These are phyloP conservation scores for Fimicolochytrium jonesii DNA, from an alignment of 192 early-diverging fungal species.

Conservation along the genomic window DNA sequence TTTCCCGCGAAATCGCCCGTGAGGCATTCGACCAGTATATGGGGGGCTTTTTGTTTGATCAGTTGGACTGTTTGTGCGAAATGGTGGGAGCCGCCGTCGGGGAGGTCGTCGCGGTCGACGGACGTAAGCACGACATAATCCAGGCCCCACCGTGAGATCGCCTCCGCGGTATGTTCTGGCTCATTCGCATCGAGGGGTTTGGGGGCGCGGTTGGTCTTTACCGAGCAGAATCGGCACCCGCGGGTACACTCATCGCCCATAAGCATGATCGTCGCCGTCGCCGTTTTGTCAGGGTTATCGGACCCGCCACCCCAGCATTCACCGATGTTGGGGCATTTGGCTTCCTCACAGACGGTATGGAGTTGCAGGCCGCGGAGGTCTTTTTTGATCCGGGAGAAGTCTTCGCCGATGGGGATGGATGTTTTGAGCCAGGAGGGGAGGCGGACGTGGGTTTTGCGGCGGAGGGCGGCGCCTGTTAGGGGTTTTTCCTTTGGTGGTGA, in stretches of 20 bases:
- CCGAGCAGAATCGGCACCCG: conserved; percentile 96
- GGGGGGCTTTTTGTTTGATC: conserved; percentile 84
- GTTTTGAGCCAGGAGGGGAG: conserved; percentile 96
- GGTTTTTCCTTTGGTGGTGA: no score
- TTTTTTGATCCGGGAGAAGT: conserved; percentile 79
- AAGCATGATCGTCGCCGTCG: conserved; percentile 97
- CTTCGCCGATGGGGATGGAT: conserved; percentile 75
- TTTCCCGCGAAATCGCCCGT: conserved; percentile 90
- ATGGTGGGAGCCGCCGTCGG: conserved; percentile 87
- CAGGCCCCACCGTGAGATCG: conserved; percentile 90
- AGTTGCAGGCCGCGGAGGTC: conserved; percentile 92
- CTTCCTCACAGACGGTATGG: conserved; percentile 95
- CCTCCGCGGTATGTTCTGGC: conserved; percentile 88
- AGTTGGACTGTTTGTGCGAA: conserved; percentile 89
- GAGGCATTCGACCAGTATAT: conserved; percentile 93
- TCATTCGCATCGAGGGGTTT: conserved; percentile 82
- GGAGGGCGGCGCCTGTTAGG: conserved; percentile 28
- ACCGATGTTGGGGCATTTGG: conserved; percentile 95
- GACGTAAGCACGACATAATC: conserved; percentile 98
- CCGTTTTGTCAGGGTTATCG: conserved; percentile 74
- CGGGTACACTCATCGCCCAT: conserved; percentile 99
- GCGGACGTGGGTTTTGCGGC: conserved; percentile 27
- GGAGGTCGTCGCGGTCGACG: conserved; percentile 92
- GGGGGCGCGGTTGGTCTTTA: conserved; percentile 88
- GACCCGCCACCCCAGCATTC: conserved; percentile 99